phyloP scores from a whole-genome alignment of 768 basidiomycete species.

The Trametes sanguinea region DNA sequence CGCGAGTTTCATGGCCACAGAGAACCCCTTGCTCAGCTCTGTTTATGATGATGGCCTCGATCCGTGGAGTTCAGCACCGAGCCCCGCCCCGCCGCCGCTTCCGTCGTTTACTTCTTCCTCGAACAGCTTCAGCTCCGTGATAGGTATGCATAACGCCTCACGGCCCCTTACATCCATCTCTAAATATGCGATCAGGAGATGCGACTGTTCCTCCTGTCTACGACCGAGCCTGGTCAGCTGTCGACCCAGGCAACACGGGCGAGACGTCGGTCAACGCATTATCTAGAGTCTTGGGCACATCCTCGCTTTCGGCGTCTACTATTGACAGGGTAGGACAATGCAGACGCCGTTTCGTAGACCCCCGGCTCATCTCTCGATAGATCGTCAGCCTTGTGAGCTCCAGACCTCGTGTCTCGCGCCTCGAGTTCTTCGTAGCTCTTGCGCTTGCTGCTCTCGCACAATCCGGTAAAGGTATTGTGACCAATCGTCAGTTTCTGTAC shows the following conservation, averaged over 20 bases:
- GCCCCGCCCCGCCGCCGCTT: constrained; percentile 64
- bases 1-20: constrained; percentile 63
- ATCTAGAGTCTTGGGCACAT: constrained; percentile 77
- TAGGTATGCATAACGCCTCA: constrained; percentile 45
- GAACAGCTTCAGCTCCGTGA: constrained; percentile 66
- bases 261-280: constrained; percentile 83
- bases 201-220: constrained; percentile 82
- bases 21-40: constrained; percentile 69
- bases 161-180: not conserved
- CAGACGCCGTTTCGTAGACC: no score
- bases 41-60: constrained; percentile 77
- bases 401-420: constrained; percentile 75
- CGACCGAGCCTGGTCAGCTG: constrained; percentile 66
- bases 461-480: constrained; percentile 62
- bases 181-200: constrained; percentile 51
- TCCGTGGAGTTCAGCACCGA: constrained; percentile 78
- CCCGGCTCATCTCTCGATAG: constrained; percentile 39
- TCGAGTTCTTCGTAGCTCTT: constrained; percentile 90
- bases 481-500: not conserved
- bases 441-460: constrained; percentile 88
- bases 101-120: constrained; percentile 49
- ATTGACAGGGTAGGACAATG: constrained; percentile 74
- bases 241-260: constrained; percentile 70
- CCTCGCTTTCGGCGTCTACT: constrained; percentile 76
- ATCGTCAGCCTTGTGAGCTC: constrained; percentile 90